Base-by-base conservation (phyloP, 306 rosid genomes). In the Vigna reflexopilosa region DNA sequence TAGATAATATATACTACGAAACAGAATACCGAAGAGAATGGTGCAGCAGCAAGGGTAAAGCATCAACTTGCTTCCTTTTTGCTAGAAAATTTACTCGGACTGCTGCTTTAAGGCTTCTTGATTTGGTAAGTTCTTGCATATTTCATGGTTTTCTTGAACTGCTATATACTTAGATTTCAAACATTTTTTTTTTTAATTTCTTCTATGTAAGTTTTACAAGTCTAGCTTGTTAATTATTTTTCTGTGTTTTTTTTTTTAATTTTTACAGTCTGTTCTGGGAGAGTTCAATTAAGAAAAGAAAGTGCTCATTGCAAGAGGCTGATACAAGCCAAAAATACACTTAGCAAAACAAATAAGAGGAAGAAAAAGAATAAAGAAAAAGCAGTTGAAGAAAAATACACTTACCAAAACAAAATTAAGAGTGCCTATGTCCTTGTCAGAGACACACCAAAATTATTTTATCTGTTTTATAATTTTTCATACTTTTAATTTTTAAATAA, bases 1-100 rank as follows among this genome's bases (percentile, higher is more conserved):
- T 93, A 77, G 97, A 96, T 84, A 93, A 93, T 86, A 89, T 96
- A 72, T 88, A 96, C 77, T 93, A 93, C 0, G 98, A 96, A 78
- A 96, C 99, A 4, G 99, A 96, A 82, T 88, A 96, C 82, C 82
- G 99, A 73, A 88, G 93, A 86, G 99, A 96, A 83, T 96, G 98
- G 99, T 96, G 98, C 85, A 86, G 83, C 70, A 93, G 96, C 83
- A 88, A 87, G 87, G 97, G 91, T 12, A 93, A 90, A 73, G 93
- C 98, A n/a, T 89, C 98, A 26, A 78, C 84, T 4, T 96, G 99
- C 82, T 96, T 96, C 81, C 98, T 96, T 84, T 96, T 96, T 24
- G 98, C 98, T 0, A 82, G 98, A 79, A 96, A 96, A 76, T 96
- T 96, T 83, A 96, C 97, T 22, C 86, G 98, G 16, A 94, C 99